phyloP scores from a whole-genome alignment of 495 filamentous ascomycete species.

The Neurospora sp. region DNA sequence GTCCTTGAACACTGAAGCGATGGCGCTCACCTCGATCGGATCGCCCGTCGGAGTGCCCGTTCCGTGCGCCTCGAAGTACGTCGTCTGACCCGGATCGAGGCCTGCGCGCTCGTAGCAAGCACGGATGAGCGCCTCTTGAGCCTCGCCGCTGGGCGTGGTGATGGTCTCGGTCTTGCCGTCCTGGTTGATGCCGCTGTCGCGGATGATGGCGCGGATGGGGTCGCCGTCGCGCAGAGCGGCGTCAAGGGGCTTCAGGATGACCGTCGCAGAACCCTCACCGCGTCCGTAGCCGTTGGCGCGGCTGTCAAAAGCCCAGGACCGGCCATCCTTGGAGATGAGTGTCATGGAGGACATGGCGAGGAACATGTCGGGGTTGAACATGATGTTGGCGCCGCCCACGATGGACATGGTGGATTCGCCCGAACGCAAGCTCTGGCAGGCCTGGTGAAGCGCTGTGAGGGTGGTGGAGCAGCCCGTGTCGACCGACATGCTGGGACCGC shows the following conservation, averaged over 20 bases:
- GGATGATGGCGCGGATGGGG: conserved; percentile 52
- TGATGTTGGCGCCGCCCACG: conserved; percentile 30
- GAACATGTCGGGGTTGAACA: conserved; percentile 25
- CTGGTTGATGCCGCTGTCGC: conserved; percentile 44
- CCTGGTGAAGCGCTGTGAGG: conserved; percentile 41
- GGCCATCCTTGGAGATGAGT: conserved; percentile 24
- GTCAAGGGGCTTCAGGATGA: conserved; percentile 50
- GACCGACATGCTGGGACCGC: conserved; percentile 45
- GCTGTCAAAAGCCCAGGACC: conserved; percentile 35
- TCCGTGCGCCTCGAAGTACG: conserved; percentile 44
- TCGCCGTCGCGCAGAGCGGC: conserved; percentile 44
- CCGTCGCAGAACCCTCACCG: conserved; percentile 43
- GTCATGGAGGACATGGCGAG: conserved; percentile 27
- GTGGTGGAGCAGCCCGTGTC: conserved; percentile 52
- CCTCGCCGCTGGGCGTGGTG: conserved; percentile 36
- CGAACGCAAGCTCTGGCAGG: conserved; percentile 36
- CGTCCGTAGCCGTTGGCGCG: conserved; percentile 56
- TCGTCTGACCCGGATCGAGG: conserved; percentile 27
- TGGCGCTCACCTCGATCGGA: conserved; percentile 41
- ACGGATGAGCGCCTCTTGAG: conserved; percentile 44
- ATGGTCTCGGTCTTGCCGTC: conserved; percentile 42
- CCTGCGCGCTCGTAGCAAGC: conserved; percentile 37
- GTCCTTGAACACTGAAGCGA: conserved; percentile 32
- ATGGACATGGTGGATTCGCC: conserved; percentile 40
- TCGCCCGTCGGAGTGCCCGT: conserved; percentile 52